Percentiles rank a stretch among this genome's conserved stretches.
phyloP scores from a whole-genome alignment of 768 basidiomycete species.

The Ramaria rubella region DNA sequence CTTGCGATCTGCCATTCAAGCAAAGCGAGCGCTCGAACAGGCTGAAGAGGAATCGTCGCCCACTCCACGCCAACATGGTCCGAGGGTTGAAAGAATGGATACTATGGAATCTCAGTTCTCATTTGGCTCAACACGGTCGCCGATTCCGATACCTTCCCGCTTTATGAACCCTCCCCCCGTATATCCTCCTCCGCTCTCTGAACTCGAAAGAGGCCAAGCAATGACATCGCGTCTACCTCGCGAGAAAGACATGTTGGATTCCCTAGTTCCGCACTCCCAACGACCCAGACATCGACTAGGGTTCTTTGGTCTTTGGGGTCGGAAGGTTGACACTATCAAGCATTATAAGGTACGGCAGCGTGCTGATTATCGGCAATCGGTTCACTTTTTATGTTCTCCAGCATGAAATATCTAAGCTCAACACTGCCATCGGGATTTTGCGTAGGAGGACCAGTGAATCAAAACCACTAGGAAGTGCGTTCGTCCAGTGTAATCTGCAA shows the following conservation, averaged over 20 bases:
- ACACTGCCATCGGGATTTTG: slow-evolving; percentile 32
- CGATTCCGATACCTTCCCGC: no score
- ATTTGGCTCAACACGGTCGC: no score
- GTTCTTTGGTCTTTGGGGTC: slow-evolving; percentile 44
- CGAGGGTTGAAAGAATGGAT: no score
- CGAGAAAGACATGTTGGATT: slow-evolving; percentile 35
- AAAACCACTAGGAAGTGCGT: slow-evolving; percentile 48
- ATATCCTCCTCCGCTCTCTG: neutral
- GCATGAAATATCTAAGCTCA: slow-evolving; percentile 47
- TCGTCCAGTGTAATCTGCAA: slow-evolving; percentile 65
- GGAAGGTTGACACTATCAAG: slow-evolving; percentile 61
- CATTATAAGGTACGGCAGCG: slow-evolving; percentile 44
- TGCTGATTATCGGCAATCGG: neutral
- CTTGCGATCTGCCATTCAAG: slow-evolving; percentile 23
- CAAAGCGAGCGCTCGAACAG: neutral
- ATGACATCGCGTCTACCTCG: neutral
- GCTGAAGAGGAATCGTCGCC: slow-evolving; percentile 14
- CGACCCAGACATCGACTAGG: slow-evolving; percentile 50
- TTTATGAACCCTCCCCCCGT: no score
- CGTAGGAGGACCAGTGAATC: slow-evolving; percentile 33
- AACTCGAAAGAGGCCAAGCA: neutral
- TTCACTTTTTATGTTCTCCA: slow-evolving; percentile 16
- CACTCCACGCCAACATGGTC: no score
- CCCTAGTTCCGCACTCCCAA: slow-evolving; percentile 43
- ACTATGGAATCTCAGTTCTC: no score